Percentiles rank a stretch among this genome's conserved stretches.
Evolutionary conservation across 2,329 filamentous ascomycete genomes (phyloP).

Genomic region (Aspergillus felis): DNA sequence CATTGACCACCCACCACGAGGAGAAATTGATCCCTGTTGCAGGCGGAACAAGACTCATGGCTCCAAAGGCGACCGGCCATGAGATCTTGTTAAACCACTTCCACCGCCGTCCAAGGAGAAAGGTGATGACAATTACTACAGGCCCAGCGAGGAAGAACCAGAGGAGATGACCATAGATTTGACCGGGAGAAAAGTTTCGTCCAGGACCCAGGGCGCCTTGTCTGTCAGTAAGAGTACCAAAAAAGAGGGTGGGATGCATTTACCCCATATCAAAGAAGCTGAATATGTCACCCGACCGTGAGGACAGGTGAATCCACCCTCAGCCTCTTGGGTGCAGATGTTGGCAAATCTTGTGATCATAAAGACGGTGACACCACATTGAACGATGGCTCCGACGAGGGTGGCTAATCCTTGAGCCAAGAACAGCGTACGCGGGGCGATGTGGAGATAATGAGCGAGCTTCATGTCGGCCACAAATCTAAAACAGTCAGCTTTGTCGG

Average conservation of each 20-base stretch:
- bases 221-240: not conserved
- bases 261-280: conserved; percentile 67
- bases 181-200: conserved; percentile 61
- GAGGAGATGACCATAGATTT: conserved; percentile 61
- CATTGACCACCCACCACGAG: conserved; percentile 56
- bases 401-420: conserved; percentile 50
- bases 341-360: conserved; percentile 45
- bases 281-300: conserved; percentile 61
- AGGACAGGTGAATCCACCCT: conserved; percentile 58
- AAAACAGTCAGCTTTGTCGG: not conserved
- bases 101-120: conserved; percentile 56
- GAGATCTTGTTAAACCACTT: conserved; percentile 62
- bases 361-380: conserved; percentile 49
- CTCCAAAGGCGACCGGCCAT: conserved; percentile 65
- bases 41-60: conserved; percentile 61
- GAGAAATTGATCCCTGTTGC: conserved; percentile 68
- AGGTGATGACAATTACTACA: conserved; percentile 58
- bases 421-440: conserved; percentile 49
- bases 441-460: conserved; percentile 50
- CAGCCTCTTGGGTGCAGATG: conserved; percentile 53
- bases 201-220: conserved; percentile 60
- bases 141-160: conserved; percentile 70
- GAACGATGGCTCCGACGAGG: conserved; percentile 47
- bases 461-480: conserved; percentile 66
- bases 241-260: not conserved